Evolutionary conservation across 257 asterid species (phyloP), one percentile per base, ranked within the genome.

Genomic region (Fraxinus pennsylvanica): DNA sequence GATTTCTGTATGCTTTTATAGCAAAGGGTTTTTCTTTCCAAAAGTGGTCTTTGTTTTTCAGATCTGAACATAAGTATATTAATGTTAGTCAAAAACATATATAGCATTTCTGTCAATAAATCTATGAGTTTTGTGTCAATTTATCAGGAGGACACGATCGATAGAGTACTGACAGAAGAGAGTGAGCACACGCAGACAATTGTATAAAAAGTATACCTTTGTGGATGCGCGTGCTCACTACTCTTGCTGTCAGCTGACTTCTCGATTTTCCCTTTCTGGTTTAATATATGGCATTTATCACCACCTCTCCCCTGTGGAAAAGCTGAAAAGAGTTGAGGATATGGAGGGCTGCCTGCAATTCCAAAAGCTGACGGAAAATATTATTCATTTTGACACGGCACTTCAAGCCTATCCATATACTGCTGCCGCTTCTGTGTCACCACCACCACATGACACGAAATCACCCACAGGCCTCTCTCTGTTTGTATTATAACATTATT

Each of bases 111-210:
- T 52, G 63, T 3, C 22, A 52, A 15, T 19, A 52, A 25, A 61
- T 21, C 15, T 22, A 25, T 45, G 61, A 47, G n/a, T 35, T 45
- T 63, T 79, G 35, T 67, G 82, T 10, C 14, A 43, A 43, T 15
- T 47, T 8, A 17, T 9, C 4, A 29, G 75, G 36, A 13, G 6
- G 10, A 29, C 10, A 6, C 8, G 43, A 65, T 6, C 38, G 85
- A 76, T 65, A 69, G 66, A 9, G 71, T 35, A 30, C 81, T 87
- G 91, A 87, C 91, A 85, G 91, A 87, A 83, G 88, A 87, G 91
- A 87, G 91, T 85, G 91, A 85, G 91, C 91, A 87, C 81, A 81
- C 82, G 88, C 85, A 79, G 86, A 78, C 86, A 82, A 83, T 78
- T 81, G 89, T 87, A 83, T 81, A 83, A 6, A 80, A 9, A 52